Base-by-base conservation (phyloP, 2,329 filamentous ascomycete species). In the Neonectria sp. region DNA sequence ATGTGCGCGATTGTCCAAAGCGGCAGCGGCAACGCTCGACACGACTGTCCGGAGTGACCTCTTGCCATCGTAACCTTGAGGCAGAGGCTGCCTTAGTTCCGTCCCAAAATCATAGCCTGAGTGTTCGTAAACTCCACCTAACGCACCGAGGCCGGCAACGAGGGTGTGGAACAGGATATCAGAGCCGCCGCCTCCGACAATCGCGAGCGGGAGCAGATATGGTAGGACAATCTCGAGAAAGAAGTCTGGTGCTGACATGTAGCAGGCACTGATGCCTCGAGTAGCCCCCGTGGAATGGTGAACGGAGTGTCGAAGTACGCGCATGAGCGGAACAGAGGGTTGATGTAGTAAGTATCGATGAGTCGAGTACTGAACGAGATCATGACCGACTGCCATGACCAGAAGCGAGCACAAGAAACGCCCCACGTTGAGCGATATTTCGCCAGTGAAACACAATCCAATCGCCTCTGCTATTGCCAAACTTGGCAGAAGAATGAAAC, bases 1-100 rank as follows among this genome's bases (percentile, higher is more conserved):
- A 37, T 55, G 51, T 33, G 51, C 27, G n/a, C 51, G 51, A 55
- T 55, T 55, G 31, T 55, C 51, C n/a, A 55, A 55, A 55, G 51
- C 31, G n/a, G 31, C 51, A n/a, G 27, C 27, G 51, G 31, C 27
- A 24, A 29, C n/a, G 51, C n/a, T 35, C n/a, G 51, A 55, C n/a
- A 35, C 27, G 31, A 29, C 51, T 15, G 15, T 35, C n/a, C 27
- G 7, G 31, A 33, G 51, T 35, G 31, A 55, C n/a, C 27, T 33
- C 27, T 33, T 35, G 27, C 51, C 31, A 24, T 37, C n/a, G 43
- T 25, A 13, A 25, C 9, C 43, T 46, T 46, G 43, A 46, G 43
- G 43, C 43, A n/a, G 43, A 46, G n/a, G 51, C 15, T 55, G 51
- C 31, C 51, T 55, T n/a, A 55, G 51, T 33, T 55, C 11, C 21